Evolutionary conservation across 257 asterid species (phyloP).

Genomic region (Ehretia macrophylla): DNA sequence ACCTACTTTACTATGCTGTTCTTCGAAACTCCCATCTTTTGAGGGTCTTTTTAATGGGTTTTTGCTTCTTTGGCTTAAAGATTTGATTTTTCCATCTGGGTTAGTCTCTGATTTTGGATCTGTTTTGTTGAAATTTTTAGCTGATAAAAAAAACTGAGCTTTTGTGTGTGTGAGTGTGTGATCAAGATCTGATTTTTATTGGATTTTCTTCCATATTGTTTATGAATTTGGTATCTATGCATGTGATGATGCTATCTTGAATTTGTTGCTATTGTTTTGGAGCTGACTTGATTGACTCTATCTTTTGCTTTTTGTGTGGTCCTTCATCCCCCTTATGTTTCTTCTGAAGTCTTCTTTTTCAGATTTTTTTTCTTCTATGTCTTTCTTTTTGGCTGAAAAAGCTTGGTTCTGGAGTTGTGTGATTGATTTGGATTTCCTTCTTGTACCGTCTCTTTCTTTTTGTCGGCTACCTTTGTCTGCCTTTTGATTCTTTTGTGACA

Average conservation of each 20-base stretch:
- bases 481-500: background rate
- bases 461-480: background rate
- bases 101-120: constrained; percentile 15
- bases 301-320: constrained; percentile 10
- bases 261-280: constrained; percentile 2
- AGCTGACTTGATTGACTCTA: constrained; percentile 4
- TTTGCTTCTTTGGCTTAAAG: background rate
- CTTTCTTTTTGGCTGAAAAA: background rate
- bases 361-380: background rate
- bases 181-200: constrained; percentile 20
- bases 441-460: background rate
- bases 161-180: too few species aligned
- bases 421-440: background rate
- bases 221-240: background rate
- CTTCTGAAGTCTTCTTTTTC: background rate
- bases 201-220: background rate
- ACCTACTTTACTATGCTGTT: too few species aligned
- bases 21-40: too few species aligned
- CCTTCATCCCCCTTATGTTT: constrained; percentile 12
- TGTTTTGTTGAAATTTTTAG: too few species aligned
- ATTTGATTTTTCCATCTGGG: constrained; percentile 11
- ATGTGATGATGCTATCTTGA: background rate
- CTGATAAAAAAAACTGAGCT: background rate
- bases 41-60: background rate
- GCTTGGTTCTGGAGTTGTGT: background rate